Percentiles rank a stretch among this genome's conserved stretches.
These are phyloP conservation scores for Geosmithia morbida DNA, from an alignment of 2,329 filamentous ascomycete genomes.

Conservation along the genomic window DNA sequence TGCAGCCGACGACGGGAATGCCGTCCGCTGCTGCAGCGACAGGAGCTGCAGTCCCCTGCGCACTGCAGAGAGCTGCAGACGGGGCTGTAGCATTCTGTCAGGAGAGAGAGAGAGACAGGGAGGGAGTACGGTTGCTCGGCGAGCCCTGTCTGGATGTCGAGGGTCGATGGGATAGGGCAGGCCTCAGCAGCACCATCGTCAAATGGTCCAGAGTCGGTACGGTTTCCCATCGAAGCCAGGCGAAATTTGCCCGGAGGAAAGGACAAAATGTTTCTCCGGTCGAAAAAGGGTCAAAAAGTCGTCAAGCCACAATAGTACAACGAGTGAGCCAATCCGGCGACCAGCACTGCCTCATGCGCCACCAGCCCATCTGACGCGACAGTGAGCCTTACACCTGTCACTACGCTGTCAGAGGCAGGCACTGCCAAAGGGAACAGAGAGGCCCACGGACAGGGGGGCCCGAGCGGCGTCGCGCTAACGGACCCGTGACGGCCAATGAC, in stretches of 20 bases:
- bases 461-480: neutral
- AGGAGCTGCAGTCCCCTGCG: constrained; percentile 14
- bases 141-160: too few species aligned
- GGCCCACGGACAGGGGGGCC: neutral
- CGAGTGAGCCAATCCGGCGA: too few species aligned
- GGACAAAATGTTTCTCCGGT: neutral
- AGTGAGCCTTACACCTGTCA: too few species aligned
- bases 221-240: neutral
- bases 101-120: neutral
- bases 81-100: constrained; percentile 15
- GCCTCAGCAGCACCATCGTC: too few species aligned
- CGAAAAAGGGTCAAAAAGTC: neutral
- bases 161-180: too few species aligned
- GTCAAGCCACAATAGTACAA: neutral
- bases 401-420: too few species aligned
- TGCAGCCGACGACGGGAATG: neutral
- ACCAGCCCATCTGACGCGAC: too few species aligned
- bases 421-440: too few species aligned
- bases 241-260: constrained; percentile 2
- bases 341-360: too few species aligned
- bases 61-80: constrained; percentile 13
- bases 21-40: constrained; percentile 4
- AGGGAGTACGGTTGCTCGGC: too few species aligned
- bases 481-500: neutral
- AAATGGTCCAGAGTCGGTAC: too few species aligned